Base-by-base conservation (phyloP, 768 basidiomycete genomes). In the Termitomyces heimii region DNA sequence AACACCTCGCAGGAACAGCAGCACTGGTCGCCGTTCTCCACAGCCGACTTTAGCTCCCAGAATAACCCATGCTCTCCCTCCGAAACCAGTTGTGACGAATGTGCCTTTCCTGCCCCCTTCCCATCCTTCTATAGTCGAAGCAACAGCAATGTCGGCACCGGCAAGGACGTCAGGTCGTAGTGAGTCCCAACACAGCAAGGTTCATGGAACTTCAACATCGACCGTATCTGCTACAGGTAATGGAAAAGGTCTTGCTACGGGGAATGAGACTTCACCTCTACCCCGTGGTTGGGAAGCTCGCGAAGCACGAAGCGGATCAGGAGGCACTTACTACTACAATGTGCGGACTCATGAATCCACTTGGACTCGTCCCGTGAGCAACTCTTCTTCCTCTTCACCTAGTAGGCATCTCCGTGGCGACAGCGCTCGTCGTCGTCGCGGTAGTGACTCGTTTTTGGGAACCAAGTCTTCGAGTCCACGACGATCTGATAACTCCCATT, bases 61-160 rank as follows among this genome's bases (percentile, higher is more conserved):
- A 50, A 66, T 86, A 46, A 82, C 78, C n/a, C 86, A 88, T 65
- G 84, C 84, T 29, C 74, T 88, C 18, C 86, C 86, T 20, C 82
- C 86, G 3, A 88, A 88, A 68, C 86, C 86, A 46, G 73, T 80
- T 32, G 72, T 78, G 45, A 72, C 77, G 45, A 76, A 63, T 60
- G 77, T 81, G 51, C 77, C 80, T 55, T 81, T 78, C 66, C 68
- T 82, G 50, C 75, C 82, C 61, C 77, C 81, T 47, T 80, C 83
- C 67, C 77, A 82, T 60, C 77, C 81, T 53, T 81, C 79, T 54
- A 81, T 82, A 64, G 81, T 82, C 64, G 78, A 81, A 63, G 83
- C 82, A 58, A 82, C 82, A 62, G 75, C 82, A 39, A 86, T 86
- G 84, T 76, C 75, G 9, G 58, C 54, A 9, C 31, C 48, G n/a